Evolutionary conservation across 495 filamentous ascomycete species (phyloP).

Genomic region (Neurospora discreta): DNA sequence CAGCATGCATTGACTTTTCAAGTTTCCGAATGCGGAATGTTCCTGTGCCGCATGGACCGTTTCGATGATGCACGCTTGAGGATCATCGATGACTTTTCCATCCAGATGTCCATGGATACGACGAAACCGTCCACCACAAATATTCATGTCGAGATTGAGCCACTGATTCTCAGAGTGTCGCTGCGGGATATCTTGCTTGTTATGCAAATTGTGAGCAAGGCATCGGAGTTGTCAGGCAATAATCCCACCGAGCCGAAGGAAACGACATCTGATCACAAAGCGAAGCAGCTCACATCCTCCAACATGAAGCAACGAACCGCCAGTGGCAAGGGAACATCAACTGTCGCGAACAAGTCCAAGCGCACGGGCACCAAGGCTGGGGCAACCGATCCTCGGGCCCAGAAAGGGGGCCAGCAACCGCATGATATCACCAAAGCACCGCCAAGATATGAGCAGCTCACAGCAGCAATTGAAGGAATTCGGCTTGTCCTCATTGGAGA

Average conservation of each 20-base stretch:
- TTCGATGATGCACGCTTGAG: slow-evolving; percentile 79
- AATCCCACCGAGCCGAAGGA: slow-evolving; percentile 31
- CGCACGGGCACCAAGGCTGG: slow-evolving; percentile 6
- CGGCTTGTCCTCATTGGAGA: slow-evolving; percentile 91
- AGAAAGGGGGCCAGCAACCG: slow-evolving; percentile 10
- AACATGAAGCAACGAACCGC: slow-evolving; percentile 50
- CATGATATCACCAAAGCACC: slow-evolving; percentile 26
- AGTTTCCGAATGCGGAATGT: slow-evolving; percentile 90
- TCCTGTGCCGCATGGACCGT: slow-evolving; percentile 94
- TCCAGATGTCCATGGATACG: slow-evolving; percentile 82
- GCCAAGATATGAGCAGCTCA: slow-evolving; percentile 62
- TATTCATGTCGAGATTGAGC: slow-evolving; percentile 80
- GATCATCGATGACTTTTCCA: slow-evolving; percentile 89
- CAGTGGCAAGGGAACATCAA: slow-evolving; percentile 53
- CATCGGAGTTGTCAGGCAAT: slow-evolving; percentile 69
- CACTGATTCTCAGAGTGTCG: slow-evolving; percentile 83
- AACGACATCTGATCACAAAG: slow-evolving; percentile 40
- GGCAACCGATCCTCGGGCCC: not conserved
- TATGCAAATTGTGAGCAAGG: slow-evolving; percentile 84
- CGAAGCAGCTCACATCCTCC: slow-evolving; percentile 52
- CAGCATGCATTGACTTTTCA: slow-evolving; percentile 92
- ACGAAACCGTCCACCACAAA: slow-evolving; percentile 58
- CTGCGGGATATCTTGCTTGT: slow-evolving; percentile 90
- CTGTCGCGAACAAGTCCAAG: slow-evolving; percentile 32
- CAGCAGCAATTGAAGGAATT: slow-evolving; percentile 73